A percentile compares a stretch with the other conserved stretches of the same genome.
phyloP scores from a whole-genome alignment of 805 yeast genomes.

The Saccharomyces kudriavzevii region DNA sequence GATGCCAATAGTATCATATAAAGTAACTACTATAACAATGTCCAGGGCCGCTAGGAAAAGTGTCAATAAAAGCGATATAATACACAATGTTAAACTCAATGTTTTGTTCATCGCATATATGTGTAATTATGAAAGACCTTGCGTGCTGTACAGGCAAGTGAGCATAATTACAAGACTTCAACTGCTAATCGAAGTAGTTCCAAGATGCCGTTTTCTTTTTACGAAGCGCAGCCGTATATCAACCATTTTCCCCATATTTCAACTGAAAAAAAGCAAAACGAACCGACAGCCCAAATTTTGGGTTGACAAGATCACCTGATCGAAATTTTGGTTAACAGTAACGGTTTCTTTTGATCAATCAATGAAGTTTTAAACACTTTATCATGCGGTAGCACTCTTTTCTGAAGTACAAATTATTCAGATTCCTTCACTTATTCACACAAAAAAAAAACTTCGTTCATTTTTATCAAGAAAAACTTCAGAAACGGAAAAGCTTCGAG shows the following conservation, averaged over 20 bases:
- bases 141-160: neutral
- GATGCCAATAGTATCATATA: conserved; percentile 43
- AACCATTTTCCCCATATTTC: no score
- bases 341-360: neutral
- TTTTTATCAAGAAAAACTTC: no score
- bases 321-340: neutral
- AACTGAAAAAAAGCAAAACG: neutral
- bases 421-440: neutral
- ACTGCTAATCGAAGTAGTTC: neutral
- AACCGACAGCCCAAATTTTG: no score
- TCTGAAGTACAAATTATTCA: no score
- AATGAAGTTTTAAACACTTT: no score
- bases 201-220: no score
- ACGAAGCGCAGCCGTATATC: neutral
- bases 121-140: neutral
- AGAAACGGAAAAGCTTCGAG: neutral
- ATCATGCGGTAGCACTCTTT: no score
- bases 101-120: neutral
- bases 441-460: neutral
- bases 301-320: neutral
- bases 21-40: conserved; percentile 49
- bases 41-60: conserved; percentile 42
- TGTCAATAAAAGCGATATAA: conserved; percentile 15
- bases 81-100: neutral
- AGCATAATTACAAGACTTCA: no score